Conservation (phyloP, 495 filamentous ascomycete genomes). For the Choiromyces venosus region DNA sequence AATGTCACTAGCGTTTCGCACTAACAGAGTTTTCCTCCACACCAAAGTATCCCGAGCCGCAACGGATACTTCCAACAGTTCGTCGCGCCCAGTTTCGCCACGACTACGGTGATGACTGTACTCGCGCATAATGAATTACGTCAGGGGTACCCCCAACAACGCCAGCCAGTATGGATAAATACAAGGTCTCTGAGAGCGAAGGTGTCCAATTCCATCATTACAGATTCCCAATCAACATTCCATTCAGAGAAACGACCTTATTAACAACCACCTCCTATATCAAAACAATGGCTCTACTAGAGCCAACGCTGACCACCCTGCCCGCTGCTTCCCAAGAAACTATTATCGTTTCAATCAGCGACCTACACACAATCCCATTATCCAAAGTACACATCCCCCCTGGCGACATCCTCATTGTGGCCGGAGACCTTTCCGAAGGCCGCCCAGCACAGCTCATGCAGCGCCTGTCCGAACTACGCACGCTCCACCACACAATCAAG, state of each 20-base stretch:
- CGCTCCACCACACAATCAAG: conserved; percentile 69
- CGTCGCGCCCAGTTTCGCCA: no score
- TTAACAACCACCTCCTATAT: neutral
- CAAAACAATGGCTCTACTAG: neutral
- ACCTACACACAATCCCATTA: conserved; percentile 6
- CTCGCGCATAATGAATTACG: no score
- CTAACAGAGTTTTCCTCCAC: no score
- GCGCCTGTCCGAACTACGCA: conserved; percentile 70
- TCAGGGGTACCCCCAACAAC: no score
- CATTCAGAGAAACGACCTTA: neutral
- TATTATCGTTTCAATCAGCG: conserved; percentile 2
- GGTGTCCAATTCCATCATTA: no score
- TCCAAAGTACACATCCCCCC: conserved; percentile 55
- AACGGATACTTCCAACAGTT: no score
- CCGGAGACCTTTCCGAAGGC: conserved; percentile 77
- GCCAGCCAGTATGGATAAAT: no score
- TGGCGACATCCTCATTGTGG: conserved; percentile 82
- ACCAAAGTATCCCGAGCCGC: no score
- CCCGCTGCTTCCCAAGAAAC: neutral
- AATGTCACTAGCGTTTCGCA: no score
- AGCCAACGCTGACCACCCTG: neutral
- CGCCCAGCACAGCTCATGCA: conserved; percentile 64
- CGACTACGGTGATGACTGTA: no score
- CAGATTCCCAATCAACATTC: neutral
- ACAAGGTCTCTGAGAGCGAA: no score